These are phyloP conservation scores for Thraustochytrium striatum DNA, from an alignment of 352 stramenopile species.

Conservation along the genomic window DNA sequence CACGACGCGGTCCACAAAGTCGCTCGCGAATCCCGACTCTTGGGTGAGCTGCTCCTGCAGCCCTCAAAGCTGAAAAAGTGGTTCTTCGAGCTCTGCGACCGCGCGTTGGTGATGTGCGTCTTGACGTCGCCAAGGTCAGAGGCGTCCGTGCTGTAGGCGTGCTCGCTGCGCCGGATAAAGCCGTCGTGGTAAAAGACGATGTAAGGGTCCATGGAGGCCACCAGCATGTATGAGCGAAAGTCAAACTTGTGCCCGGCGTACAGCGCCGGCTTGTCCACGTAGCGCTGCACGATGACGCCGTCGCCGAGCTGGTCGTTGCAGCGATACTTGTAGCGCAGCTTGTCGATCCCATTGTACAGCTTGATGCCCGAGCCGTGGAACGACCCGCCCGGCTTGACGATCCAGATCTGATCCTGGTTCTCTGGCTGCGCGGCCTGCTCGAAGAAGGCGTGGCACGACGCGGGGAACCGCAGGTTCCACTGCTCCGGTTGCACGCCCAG, in stretches of 20 bases:
- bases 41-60: constrained; percentile 36
- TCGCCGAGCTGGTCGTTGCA: neutral
- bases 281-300: constrained; percentile 47
- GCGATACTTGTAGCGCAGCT: neutral
- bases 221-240: constrained; percentile 49
- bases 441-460: neutral
- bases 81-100: constrained; percentile 14
- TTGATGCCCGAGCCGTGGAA: constrained; percentile 47
- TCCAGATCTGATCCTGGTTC: constrained; percentile 45
- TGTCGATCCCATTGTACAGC: constrained; percentile 27
- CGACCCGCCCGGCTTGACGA: constrained; percentile 38
- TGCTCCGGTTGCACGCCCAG: constrained; percentile 40
- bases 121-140: constrained; percentile 6
- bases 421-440: neutral
- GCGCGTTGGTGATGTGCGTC: constrained; percentile 43
- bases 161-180: constrained; percentile 30
- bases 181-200: constrained; percentile 49
- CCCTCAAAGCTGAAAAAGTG: constrained; percentile 48
- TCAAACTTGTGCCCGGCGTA: constrained; percentile 47
- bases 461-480: constrained; percentile 36
- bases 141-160: constrained; percentile 9
- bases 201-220: constrained; percentile 44
- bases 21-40: constrained; percentile 17
- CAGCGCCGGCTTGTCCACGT: constrained; percentile 42
- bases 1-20: constrained; percentile 18